Conservation (phyloP, 2,329 filamentous ascomycete genomes). For the Calonectria crousiana region DNA sequence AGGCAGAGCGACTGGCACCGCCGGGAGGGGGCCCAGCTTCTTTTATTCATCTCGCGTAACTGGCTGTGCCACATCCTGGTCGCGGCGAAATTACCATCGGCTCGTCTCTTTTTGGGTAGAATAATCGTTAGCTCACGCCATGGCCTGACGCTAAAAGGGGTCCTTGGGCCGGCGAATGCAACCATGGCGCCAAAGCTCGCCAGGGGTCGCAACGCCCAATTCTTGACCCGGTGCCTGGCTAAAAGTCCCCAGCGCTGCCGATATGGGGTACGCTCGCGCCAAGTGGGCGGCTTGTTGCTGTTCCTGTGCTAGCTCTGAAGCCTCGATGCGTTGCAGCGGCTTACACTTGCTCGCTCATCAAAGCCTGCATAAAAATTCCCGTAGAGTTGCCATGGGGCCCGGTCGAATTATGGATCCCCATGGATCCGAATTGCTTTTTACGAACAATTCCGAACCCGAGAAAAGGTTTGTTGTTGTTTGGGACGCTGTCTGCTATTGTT, state of each 20-base stretch:
- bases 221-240: not conserved
- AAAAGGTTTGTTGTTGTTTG: not conserved
- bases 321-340: not conserved
- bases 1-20: not conserved
- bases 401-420: not conserved
- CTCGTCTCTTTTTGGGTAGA: slow-evolving; percentile 25
- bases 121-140: slow-evolving; percentile 40
- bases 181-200: slow-evolving; percentile 13
- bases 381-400: not conserved
- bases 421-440: not conserved
- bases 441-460: not conserved
- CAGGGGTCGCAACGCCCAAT: slow-evolving; percentile 6
- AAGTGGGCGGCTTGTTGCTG: not conserved
- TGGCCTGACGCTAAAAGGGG: slow-evolving; percentile 34
- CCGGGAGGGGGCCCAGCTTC: not conserved
- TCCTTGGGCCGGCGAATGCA: slow-evolving; percentile 23
- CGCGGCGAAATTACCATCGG: slow-evolving; percentile 26
- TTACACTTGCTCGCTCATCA: not conserved
- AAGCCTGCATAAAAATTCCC: slow-evolving; percentile 9
- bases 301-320: not conserved
- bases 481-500: not conserved
- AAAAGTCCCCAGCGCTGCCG: not conserved
- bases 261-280: not conserved
- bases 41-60: slow-evolving; percentile 44
- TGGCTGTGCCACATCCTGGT: slow-evolving; percentile 20